A percentile compares a stretch with the other conserved stretches of the same genome.
Conservation (phyloP, 192 early-diverging fungal species). For the Powellomyces hirtus region DNA sequence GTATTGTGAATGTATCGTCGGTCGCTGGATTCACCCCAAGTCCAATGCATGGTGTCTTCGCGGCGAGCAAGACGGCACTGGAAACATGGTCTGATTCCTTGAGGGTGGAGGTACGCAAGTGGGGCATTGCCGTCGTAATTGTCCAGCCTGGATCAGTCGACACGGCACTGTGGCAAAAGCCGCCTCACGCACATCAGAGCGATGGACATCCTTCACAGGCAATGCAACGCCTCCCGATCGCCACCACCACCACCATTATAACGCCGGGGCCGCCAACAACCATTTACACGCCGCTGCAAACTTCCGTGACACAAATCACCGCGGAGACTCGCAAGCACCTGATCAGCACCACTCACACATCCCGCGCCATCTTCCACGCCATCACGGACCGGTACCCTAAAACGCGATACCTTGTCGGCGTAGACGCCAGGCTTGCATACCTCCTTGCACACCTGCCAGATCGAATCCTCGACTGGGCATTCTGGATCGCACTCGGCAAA, state of each 20-base stretch:
- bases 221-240: too few species aligned
- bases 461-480: conserved; percentile 40
- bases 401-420: conserved; percentile 40
- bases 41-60: conserved; percentile 39
- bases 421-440: conserved; percentile 27
- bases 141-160: conserved; percentile 32
- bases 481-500: conserved; percentile 7
- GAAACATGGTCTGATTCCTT: conserved; percentile 36
- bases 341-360: conserved; percentile 16
- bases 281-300: conserved; percentile 6
- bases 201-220: too few species aligned
- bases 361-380: conserved; percentile 33
- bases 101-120: conserved; percentile 36
- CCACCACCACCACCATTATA: too few species aligned
- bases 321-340: conserved; percentile 6
- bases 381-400: conserved; percentile 32
- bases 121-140: conserved; percentile 34
- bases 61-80: conserved; percentile 40
- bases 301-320: neutral
- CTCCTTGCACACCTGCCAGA: conserved; percentile 31
- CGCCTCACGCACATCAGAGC: too few species aligned
- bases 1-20: conserved; percentile 40
- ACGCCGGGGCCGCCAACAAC: too few species aligned
- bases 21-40: conserved; percentile 28
- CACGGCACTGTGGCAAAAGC: conserved; percentile 6